Conservation (phyloP, 768 basidiomycete species). For the Leccinum subtestaceum region DNA sequence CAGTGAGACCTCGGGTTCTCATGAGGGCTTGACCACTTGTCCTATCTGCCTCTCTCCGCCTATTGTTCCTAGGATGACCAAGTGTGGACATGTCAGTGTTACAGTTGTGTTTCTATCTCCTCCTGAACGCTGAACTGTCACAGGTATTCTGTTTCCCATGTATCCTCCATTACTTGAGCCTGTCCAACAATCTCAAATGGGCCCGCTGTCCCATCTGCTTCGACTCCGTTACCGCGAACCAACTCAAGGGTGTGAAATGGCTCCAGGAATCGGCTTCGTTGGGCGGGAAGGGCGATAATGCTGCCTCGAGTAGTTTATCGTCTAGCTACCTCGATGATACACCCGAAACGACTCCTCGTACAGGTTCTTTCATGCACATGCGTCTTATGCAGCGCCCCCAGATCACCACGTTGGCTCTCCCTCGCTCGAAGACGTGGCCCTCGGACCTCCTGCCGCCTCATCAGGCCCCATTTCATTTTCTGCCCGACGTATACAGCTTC, state of each 20-base stretch:
- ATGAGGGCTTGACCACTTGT: conserved; percentile 71
- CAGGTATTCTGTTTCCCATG: conserved; percentile 95
- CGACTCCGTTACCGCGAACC: conserved; percentile 85
- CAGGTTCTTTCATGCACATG: conserved; percentile 71
- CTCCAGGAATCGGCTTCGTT: conserved; percentile 50
- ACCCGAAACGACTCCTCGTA: conserved; percentile 41
- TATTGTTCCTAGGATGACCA: conserved; percentile 88
- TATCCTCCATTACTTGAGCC: conserved; percentile 85
- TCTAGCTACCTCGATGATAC: conserved; percentile 39
- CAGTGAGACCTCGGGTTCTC: conserved; percentile 40
- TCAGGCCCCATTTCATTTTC: conserved; percentile 93
- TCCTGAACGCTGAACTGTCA: conserved; percentile 14
- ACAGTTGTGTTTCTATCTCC: not conserved
- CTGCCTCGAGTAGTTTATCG: conserved; percentile 39
- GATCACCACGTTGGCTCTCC: conserved; percentile 92
- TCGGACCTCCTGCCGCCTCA: conserved; percentile 89
- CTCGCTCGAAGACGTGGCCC: conserved; percentile 90
- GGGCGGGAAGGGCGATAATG: conserved; percentile 30
- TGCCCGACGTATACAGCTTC: conserved; percentile 85
- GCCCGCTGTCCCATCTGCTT: conserved; percentile 95
- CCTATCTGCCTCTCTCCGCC: conserved; percentile 95
- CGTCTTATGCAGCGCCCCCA: conserved; percentile 90
- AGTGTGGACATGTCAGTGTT: conserved; percentile 90
- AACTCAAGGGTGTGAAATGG: conserved; percentile 94
- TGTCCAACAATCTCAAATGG: conserved; percentile 81